Conservation (phyloP, 352 stramenopile genomes). For the Phytopythium kandeliae region DNA sequence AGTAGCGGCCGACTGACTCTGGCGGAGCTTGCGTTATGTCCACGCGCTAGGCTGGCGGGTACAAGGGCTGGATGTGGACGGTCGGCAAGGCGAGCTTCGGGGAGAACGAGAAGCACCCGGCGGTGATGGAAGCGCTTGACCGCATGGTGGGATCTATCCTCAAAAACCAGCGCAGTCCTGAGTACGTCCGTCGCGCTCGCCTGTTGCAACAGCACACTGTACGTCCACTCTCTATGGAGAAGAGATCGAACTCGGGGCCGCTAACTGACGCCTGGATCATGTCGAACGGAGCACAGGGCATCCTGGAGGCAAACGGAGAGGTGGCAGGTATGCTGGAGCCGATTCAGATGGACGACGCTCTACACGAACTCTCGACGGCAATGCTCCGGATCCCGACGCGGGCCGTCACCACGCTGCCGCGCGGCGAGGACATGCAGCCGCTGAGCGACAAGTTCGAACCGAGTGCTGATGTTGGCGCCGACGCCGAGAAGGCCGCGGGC, state of each 20-base stretch:
- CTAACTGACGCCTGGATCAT: slow-evolving; percentile 2
- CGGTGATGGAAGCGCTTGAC: slow-evolving; percentile 66
- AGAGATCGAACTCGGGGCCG: too few relatives aligned
- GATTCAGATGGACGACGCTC: slow-evolving; percentile 48
- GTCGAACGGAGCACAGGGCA: slow-evolving; percentile 18
- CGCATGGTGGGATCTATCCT: slow-evolving; percentile 66
- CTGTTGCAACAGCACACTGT: slow-evolving; percentile 15
- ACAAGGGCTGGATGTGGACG: slow-evolving; percentile 83
- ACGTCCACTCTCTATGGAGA: too few relatives aligned
- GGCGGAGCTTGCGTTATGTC: neutral
- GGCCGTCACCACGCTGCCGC: slow-evolving; percentile 72
- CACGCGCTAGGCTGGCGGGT: slow-evolving; percentile 40
- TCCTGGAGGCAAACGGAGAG: slow-evolving; percentile 37
- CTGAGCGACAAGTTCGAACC: slow-evolving; percentile 32
- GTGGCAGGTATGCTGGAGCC: slow-evolving; percentile 32
- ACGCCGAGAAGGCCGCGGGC: slow-evolving; percentile 6
- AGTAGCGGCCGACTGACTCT: neutral
- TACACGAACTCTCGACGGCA: slow-evolving; percentile 62
- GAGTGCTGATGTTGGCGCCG: neutral
- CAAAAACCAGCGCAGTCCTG: slow-evolving; percentile 25
- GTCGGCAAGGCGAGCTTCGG: slow-evolving; percentile 69
- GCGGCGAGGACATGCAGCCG: slow-evolving; percentile 44
- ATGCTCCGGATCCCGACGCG: slow-evolving; percentile 64
- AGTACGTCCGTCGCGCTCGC: slow-evolving; percentile 22
- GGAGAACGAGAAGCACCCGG: slow-evolving; percentile 77